These are phyloP conservation scores for Neonectria coccinea DNA, from an alignment of 2,329 filamentous ascomycete genomes.

Conservation along the genomic window DNA sequence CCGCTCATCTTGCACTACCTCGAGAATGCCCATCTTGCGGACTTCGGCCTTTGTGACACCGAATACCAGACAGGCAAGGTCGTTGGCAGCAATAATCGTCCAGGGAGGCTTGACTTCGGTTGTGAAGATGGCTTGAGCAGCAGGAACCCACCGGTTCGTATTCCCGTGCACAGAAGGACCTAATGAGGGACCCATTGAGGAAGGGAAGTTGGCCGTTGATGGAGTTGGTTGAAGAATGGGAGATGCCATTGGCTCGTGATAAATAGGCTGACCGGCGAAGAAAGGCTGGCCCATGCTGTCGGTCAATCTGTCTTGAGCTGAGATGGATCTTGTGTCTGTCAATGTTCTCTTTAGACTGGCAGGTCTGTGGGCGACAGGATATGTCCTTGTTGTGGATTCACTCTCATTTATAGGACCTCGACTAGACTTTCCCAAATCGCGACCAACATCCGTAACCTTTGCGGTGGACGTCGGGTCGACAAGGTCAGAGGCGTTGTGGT, in stretches of 20 bases:
- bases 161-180: conserved; percentile 82
- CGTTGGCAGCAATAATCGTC: conserved; percentile 97
- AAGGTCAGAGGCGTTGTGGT: conserved; percentile 31
- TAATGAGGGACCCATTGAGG: conserved; percentile 60
- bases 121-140: conserved; percentile 96
- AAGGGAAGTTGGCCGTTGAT: conserved; percentile 57
- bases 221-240: conserved; percentile 57
- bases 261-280: conserved; percentile 57
- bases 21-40: conserved; percentile 91
- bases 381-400: conserved; percentile 62
- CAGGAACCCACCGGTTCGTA: conserved; percentile 88
- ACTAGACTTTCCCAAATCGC: conserved; percentile 62
- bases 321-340: conserved; percentile 82
- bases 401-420: conserved; percentile 68
- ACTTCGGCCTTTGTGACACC: conserved; percentile 98
- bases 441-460: conserved; percentile 37
- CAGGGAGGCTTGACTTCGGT: conserved; percentile 92
- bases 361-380: conserved; percentile 69
- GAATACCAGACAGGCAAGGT: conserved; percentile 96
- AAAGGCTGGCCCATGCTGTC: conserved; percentile 90
- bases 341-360: conserved; percentile 84
- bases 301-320: conserved; percentile 83
- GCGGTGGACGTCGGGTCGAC: conserved; percentile 27
- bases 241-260: conserved; percentile 56
- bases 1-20: conserved; percentile 91